phyloP scores from a whole-genome alignment of 2,329 filamentous ascomycete species.

The Alternaria incomplexa region DNA sequence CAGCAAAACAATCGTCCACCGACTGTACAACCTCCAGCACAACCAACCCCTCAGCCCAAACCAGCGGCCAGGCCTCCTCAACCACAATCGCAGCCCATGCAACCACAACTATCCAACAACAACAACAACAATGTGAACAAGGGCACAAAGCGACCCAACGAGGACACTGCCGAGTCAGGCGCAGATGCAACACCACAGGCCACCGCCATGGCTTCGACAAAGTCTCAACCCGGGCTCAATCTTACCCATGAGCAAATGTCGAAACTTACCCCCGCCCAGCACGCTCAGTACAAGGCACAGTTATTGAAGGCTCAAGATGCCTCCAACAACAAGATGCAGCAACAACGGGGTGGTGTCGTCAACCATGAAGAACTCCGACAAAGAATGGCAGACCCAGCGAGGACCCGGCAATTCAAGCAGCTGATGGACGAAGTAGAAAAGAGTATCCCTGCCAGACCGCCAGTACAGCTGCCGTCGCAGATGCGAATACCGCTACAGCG shows the following conservation, averaged over 20 bases:
- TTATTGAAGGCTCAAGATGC: conserved; percentile 44
- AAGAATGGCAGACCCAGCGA: conserved; percentile 35
- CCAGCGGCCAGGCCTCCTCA: conserved; percentile 20
- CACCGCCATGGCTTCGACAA: conserved; percentile 41
- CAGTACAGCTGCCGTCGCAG: conserved; percentile 29
- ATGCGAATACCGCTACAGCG: conserved; percentile 35
- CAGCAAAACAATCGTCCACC: conserved; percentile 33
- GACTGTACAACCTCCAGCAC: conserved; percentile 27
- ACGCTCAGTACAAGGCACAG: conserved; percentile 40
- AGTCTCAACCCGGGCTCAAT: conserved; percentile 39
- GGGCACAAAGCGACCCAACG: conserved; percentile 48
- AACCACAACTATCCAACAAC: conserved; percentile 24
- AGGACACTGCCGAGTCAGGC: conserved; percentile 51
- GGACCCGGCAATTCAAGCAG: conserved; percentile 31
- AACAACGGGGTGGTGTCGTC: conserved; percentile 28
- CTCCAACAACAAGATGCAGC: conserved; percentile 38
- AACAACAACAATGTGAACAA: conserved; percentile 22
- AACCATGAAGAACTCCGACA: conserved; percentile 32
- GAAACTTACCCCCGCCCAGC: conserved; percentile 40
- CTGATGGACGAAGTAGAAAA: conserved; percentile 40
- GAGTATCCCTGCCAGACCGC: conserved; percentile 27
- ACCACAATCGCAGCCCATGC: conserved; percentile 27
- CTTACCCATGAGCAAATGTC: conserved; percentile 44
- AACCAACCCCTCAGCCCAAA: conserved; percentile 32
- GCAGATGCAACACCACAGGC: conserved; percentile 44